Percentiles rank a stretch among this genome's conserved stretches.
phyloP scores from a whole-genome alignment of 1,284 basidiomycete species.

The Ceratobasidium sp. region DNA sequence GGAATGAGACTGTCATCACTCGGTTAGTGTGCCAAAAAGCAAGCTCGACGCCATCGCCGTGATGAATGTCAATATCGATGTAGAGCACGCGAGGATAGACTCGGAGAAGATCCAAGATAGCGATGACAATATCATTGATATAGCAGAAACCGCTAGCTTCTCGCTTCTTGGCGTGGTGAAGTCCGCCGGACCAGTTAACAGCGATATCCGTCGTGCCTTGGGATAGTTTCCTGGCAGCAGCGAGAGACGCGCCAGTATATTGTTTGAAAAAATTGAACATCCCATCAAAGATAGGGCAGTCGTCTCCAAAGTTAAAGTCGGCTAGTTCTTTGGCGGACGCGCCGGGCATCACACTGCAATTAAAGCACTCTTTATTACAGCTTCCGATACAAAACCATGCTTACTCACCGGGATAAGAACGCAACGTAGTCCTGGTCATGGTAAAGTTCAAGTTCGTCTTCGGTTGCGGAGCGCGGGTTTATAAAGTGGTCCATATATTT shows the following conservation, averaged over 20 bases:
- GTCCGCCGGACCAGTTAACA: conserved; percentile 95
- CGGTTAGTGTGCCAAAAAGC: conserved; percentile 98
- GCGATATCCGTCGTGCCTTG: conserved; percentile 93
- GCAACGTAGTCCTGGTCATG: conserved; percentile 95
- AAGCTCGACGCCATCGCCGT: conserved; percentile 95
- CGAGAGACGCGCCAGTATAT: conserved; percentile 90
- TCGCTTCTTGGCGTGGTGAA: conserved; percentile 95
- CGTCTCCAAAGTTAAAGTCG: conserved; percentile 89
- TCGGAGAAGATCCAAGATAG: conserved; percentile 88
- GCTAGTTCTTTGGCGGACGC: conserved; percentile 55
- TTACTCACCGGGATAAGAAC: conserved; percentile 81
- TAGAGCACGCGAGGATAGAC: conserved; percentile 91
- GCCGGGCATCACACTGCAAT: conserved; percentile 75
- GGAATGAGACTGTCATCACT: conserved; percentile 98
- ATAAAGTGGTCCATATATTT: conserved; percentile 94
- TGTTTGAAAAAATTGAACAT: conserved; percentile 92
- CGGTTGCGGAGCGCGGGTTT: conserved; percentile 86
- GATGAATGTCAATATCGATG: conserved; percentile 97
- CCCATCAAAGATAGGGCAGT: conserved; percentile 92
- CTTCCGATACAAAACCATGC: background rate
- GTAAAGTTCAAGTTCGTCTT: conserved; percentile 88
- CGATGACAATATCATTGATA: conserved; percentile 93
- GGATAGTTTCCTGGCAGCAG: conserved; percentile 85
- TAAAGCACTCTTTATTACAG: background rate
- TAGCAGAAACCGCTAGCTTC: conserved; percentile 98